Base-by-base conservation (phyloP, 495 filamentous ascomycete species). In the Xanthoparmelia taractica region DNA sequence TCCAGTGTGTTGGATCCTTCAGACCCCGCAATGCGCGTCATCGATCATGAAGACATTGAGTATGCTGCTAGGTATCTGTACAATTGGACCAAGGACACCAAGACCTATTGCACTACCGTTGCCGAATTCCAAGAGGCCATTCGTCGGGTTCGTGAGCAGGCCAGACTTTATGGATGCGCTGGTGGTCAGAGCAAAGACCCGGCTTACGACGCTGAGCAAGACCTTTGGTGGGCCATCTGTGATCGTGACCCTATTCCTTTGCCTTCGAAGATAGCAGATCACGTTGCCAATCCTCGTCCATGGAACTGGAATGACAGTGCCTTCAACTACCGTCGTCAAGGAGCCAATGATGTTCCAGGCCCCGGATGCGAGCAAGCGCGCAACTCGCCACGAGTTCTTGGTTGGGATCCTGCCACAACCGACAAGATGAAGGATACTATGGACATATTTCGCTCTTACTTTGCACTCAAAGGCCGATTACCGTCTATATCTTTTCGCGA, bases 151-250 rank as follows among this genome's bases (percentile, higher is more conserved):
- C 69, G 67, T 27, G 64, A 71, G 57, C 69, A 71, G 65, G 69
- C 69, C 34, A 57, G 65, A 47, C 40, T 67, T 54, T 67, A 69
- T 55, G 69, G 69, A 18, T 71, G 69, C 60, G 58, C 61, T 45
- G 69, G 69, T 40, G 69, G 69, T 1, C 63, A 63, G 41, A 71
- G 69, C 57, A 71, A 71, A 60, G 67, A 71, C 33, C 69, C 69
- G 38, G 69, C 64, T 23, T 67, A 68, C 58, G 69, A 71, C 33
- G 69, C 69, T 29, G 69, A 71, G 61, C 64, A 71, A 43, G 69
- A 71, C 61, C 59, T 71, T 8, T 68, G 69, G 58, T 71, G 69
- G 69, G 69, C 69, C 8, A 71, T 71, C 27, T 65, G 69, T 36
- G 67, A 69, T 23, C 36, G 55, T 27, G 67, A 68, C 34, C 67